Percentiles rank a stretch among this genome's conserved stretches.
Conservation (phyloP, 2,329 filamentous ascomycete species). For the Boeremia exigua region DNA sequence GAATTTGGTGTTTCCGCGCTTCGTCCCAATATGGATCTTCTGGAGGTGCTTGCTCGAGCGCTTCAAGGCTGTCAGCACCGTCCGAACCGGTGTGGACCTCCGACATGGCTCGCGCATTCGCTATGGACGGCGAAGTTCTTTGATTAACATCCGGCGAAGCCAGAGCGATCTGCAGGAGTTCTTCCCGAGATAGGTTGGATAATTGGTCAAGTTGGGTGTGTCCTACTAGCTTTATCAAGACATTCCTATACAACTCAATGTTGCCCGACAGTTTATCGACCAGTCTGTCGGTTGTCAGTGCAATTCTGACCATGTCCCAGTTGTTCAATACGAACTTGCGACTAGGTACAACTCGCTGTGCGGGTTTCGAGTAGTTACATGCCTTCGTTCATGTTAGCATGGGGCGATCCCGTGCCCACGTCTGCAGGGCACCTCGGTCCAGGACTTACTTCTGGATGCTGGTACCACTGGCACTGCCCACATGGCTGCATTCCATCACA, state of each 20-base stretch:
- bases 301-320: slow-evolving; percentile 50
- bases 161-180: slow-evolving; percentile 54
- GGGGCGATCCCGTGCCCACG: not conserved
- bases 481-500: slow-evolving; percentile 84
- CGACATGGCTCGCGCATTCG: slow-evolving; percentile 43
- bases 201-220: slow-evolving; percentile 50
- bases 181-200: slow-evolving; percentile 50
- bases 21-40: slow-evolving; percentile 73
- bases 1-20: slow-evolving; percentile 52
- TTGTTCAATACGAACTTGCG: slow-evolving; percentile 65
- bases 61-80: slow-evolving; percentile 60
- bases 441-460: slow-evolving; percentile 66
- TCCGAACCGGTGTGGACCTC: slow-evolving; percentile 51
- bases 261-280: slow-evolving; percentile 60
- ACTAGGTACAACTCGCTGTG: slow-evolving; percentile 77
- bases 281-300: slow-evolving; percentile 62
- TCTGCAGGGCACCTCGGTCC: not conserved
- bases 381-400: slow-evolving; percentile 40
- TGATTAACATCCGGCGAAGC: slow-evolving; percentile 47
- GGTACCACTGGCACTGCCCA: slow-evolving; percentile 81
- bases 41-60: slow-evolving; percentile 73
- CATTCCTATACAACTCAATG: slow-evolving; percentile 54
- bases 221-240: slow-evolving; percentile 53
- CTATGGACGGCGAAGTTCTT: slow-evolving; percentile 42
- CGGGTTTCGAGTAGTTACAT: slow-evolving; percentile 82